Conservation (phyloP, 257 asterid genomes). For the Salvia splendens region DNA sequence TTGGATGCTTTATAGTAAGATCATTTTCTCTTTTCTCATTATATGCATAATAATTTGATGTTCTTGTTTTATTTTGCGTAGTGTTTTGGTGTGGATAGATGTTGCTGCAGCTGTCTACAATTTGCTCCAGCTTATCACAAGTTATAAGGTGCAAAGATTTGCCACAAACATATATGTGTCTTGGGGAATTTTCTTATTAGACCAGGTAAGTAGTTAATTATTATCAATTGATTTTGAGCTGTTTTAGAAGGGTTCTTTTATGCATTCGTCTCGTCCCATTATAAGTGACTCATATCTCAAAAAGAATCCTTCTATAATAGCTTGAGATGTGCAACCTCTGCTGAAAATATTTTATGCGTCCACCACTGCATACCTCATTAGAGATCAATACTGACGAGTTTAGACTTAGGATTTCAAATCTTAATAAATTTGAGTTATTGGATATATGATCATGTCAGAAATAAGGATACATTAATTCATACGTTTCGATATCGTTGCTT, state of each 20-base stretch:
- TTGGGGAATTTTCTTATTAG: conserved; percentile 60
- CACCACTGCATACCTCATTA: too few relatives aligned
- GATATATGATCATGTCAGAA: too few relatives aligned
- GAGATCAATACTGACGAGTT: too few relatives aligned
- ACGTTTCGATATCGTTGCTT: too few relatives aligned
- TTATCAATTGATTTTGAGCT: not conserved
- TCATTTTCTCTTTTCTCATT: not conserved
- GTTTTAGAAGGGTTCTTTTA: not conserved
- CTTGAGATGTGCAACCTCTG: too few relatives aligned
- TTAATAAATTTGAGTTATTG: too few relatives aligned
- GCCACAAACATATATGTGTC: conserved; percentile 36
- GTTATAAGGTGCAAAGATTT: conserved; percentile 28
- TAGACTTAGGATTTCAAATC: too few relatives aligned
- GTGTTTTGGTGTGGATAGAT: conserved; percentile 59
- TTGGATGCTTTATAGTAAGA: conserved; percentile 50
- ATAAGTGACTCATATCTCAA: too few relatives aligned
- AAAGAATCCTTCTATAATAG: too few relatives aligned
- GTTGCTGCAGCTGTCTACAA: conserved; percentile 60
- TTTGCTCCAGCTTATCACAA: conserved; percentile 51
- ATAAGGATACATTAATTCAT: too few relatives aligned
- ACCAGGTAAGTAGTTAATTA: conserved; percentile 51
- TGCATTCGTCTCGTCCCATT: too few relatives aligned
- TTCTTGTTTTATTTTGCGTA: not conserved
- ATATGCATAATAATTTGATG: not conserved
- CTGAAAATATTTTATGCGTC: too few relatives aligned